Percentiles rank a stretch among this genome's conserved stretches.
These are phyloP conservation scores for Aechmea fasciata DNA, from an alignment of 176 grass and related monocot genomes.

Conservation along the genomic window DNA sequence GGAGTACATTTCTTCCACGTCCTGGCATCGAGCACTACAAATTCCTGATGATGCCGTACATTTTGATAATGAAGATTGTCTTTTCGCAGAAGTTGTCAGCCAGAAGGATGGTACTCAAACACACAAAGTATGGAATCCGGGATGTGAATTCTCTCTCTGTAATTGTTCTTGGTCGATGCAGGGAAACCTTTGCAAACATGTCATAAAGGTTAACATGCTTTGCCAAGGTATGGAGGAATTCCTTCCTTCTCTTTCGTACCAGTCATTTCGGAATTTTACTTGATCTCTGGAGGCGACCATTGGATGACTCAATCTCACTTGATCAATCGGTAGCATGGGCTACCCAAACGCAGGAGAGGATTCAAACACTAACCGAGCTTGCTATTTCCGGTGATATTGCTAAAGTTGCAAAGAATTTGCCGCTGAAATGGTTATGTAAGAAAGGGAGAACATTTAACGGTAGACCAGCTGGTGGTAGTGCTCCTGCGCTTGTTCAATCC, in stretches of 20 bases:
- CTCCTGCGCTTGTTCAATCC: conserved; percentile 24
- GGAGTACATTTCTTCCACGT: conserved; percentile 69
- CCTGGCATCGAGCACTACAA: conserved; percentile 67
- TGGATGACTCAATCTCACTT: conserved; percentile 68
- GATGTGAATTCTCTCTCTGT: conserved; percentile 76
- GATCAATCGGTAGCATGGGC: conserved; percentile 71
- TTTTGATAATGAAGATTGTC: conserved; percentile 40
- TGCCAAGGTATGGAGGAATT: conserved; percentile 28
- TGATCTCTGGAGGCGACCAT: conserved; percentile 55
- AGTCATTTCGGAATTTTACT: conserved; percentile 63
- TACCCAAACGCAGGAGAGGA: conserved; percentile 68
- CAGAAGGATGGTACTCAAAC: conserved; percentile 45
- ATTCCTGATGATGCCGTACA: conserved; percentile 51
- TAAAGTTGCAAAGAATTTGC: conserved; percentile 46
- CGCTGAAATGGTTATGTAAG: conserved; percentile 54
- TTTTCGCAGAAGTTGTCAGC: conserved; percentile 52
- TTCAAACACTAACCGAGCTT: conserved; percentile 52
- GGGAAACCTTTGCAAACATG: conserved; percentile 86
- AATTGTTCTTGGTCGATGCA: conserved; percentile 76
- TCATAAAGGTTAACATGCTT: conserved; percentile 78
- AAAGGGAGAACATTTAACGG: conserved; percentile 46
- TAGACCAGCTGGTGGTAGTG: conserved; percentile 25
- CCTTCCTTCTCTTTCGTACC: conserved; percentile 34
- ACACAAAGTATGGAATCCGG: conserved; percentile 55
- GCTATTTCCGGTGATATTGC: conserved; percentile 40